Evolutionary conservation across 164 flowering plant species (phyloP), one percentile per base, ranked within the genome.

Genomic region (Aristolochia californica): DNA sequence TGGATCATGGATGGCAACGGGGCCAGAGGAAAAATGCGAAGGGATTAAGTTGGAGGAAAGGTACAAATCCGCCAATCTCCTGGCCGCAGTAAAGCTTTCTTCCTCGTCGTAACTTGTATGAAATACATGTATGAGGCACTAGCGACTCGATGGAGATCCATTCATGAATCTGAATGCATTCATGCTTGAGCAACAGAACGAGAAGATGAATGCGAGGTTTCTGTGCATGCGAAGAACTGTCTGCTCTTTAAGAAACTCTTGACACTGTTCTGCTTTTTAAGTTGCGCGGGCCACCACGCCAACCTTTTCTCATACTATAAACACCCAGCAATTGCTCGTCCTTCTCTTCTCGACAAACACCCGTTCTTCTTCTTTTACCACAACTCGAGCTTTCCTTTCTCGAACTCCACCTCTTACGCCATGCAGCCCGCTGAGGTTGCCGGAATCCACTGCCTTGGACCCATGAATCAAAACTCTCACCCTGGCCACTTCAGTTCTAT

Each of bases 361-460:
- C n/a, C n/a, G n/a, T n/a, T n/a, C n/a, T n/a, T n/a, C n/a, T n/a
- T n/a, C n/a, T n/a, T n/a, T n/a, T n/a, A n/a, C n/a, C n/a, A n/a
- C n/a, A n/a, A 8, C 40, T 34, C 40, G 40, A 34, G 24, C 26
- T 45, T 51, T 47, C 60, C 45, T 24, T 56, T 21, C 43, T 43
- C 44, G 58, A 65, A 17, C n/a, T 4, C 53, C 60, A 15, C 12
- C 57, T 24, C 56, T 0, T 55, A 22, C 8, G 53, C 52, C 67
- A 67, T 70, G 71, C 66, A 70, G 51, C 61, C 71, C 60, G 74
- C 78, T 28, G 82, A 76, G 55, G 48, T 73, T 62, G 55, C 73
- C 44, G 75, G 71, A 27, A 58, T 73, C 59, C 64, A 69, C 64
- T 74, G 67, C 60, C 60, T 72, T 4, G 40, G 75, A 38, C 65